Base-by-base conservation (phyloP, 176 grass and related monocot genomes). In the Eleusine coracana region DNA sequence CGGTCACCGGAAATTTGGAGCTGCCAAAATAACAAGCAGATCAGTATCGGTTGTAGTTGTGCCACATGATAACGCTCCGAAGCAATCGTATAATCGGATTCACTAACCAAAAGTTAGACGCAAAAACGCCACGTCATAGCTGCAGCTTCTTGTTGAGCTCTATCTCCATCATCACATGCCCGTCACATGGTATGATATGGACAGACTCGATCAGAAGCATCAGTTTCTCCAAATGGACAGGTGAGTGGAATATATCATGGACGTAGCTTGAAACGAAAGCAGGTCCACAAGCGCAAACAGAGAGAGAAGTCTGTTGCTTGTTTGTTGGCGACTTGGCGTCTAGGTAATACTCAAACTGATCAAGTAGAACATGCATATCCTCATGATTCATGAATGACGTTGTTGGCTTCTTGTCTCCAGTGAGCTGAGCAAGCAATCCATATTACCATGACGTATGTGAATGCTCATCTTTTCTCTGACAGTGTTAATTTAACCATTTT, bases 171-270 rank as follows among this genome's bases (percentile, higher is more conserved):
- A 77, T 81, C 73, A 86, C 83, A 68, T 86, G 83, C 10, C 71
- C 5, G 56, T 37, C 83, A 90, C 83, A 86, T 86, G 88, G 66
- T 39, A 66, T 5, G 88, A 86, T 16, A 82, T 28, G 59, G 77
- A 71, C 71, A 48, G 66, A 29, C 42, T 11, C 36, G 20, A 31
- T 50, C 51, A 20, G 66, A 72, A 82, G 66, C 83, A 86, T 11
- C 38, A 77, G 66, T 66, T 72, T 46, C 83, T 82, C 65, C 45
- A 89, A 67, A 82, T 59, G 83, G 78, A 46, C 46, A 36, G 83
- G 71, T 66, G 78, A 86, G 72, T 86, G 78, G 73, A 89, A 29
- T 78, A n/a, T 76, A 44, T 82, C 83, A 77, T 77, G 49, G 55
- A 76, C 81, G 44, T 15, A 64, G 62, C 45, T 51, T 44, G 78